A percentile compares a stretch with the other conserved stretches of the same genome.
phyloP scores from a whole-genome alignment of 805 yeast genomes.

The Wickerhamomyces bisporus region DNA sequence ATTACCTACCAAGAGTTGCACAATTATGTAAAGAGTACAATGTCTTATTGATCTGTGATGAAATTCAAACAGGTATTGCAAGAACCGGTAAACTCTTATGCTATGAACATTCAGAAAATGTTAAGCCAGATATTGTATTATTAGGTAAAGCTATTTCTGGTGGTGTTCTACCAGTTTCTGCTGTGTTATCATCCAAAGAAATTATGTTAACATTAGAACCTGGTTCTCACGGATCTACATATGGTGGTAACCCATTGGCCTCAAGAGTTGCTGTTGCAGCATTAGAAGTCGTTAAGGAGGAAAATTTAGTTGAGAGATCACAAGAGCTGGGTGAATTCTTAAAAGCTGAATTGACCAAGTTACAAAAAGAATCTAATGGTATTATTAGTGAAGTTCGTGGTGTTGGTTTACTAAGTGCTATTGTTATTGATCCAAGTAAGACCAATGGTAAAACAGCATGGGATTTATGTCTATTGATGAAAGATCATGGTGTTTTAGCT shows the following conservation, averaged over 20 bases:
- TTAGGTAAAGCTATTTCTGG: slow-evolving; percentile 96
- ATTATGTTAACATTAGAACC: slow-evolving; percentile 88
- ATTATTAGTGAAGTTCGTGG: slow-evolving; percentile 54
- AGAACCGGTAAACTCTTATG: slow-evolving; percentile 94
- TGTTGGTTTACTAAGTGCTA: slow-evolving; percentile 81
- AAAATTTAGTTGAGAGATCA: slow-evolving; percentile 78
- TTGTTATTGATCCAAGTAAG: slow-evolving; percentile 80
- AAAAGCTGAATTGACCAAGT: slow-evolving; percentile 48
- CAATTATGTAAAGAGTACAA: slow-evolving; percentile 77
- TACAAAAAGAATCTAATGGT: slow-evolving; percentile 50
- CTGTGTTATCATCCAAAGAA: slow-evolving; percentile 84
- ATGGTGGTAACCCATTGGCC: slow-evolving; percentile 96
- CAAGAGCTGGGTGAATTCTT: slow-evolving; percentile 63
- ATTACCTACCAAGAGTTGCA: slow-evolving; percentile 68
- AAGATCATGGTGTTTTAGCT: slow-evolving; percentile 83
- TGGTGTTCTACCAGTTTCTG: slow-evolving; percentile 89
- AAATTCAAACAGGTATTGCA: slow-evolving; percentile 96
- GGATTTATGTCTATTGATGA: slow-evolving; percentile 91
- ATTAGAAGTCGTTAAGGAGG: slow-evolving; percentile 82
- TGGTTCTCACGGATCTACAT: slow-evolving; percentile 96
- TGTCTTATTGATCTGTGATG: slow-evolving; percentile 88
- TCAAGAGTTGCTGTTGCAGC: slow-evolving; percentile 94
- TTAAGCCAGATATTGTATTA: slow-evolving; percentile 84
- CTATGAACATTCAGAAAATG: slow-evolving; percentile 72
- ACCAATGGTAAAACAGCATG: slow-evolving; percentile 91